Percentiles rank a stretch among this genome's conserved stretches.
Evolutionary conservation across 805 yeast genomes (phyloP).

Genomic region (Hyphopichia homilentoma): DNA sequence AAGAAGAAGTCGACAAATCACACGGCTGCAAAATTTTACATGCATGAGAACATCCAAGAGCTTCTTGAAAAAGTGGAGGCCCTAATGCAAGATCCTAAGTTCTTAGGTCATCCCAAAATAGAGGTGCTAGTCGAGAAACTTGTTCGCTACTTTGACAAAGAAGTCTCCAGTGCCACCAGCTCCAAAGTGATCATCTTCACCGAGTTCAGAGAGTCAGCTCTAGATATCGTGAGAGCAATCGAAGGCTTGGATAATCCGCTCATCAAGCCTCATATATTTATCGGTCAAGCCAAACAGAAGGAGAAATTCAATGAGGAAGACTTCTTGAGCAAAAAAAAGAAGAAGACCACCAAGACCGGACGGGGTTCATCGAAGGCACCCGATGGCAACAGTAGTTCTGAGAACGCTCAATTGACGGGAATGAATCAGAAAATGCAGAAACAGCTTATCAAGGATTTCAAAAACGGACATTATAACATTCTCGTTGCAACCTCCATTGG

Average conservation of each 20-base stretch:
- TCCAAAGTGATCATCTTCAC: constrained; percentile 86
- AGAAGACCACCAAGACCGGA: constrained; percentile 25
- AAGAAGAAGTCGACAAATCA: constrained; percentile 60
- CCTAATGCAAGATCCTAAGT: constrained; percentile 32
- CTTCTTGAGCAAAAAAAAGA: constrained; percentile 40
- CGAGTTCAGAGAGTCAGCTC: constrained; percentile 84
- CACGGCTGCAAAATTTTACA: constrained; percentile 58
- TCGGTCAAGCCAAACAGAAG: constrained; percentile 83
- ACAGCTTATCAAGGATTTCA: constrained; percentile 70
- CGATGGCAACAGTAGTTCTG: constrained; percentile 57
- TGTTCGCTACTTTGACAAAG: constrained; percentile 51
- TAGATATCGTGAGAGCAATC: constrained; percentile 71
- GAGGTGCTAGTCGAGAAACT: constrained; percentile 57
- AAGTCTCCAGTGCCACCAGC: constrained; percentile 33
- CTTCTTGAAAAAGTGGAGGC: constrained; percentile 45
- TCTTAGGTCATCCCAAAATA: constrained; percentile 70
- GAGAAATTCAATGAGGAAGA: constrained; percentile 62
- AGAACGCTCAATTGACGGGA: constrained; percentile 72
- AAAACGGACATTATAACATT: constrained; percentile 67
- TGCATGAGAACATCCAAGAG: constrained; percentile 43
- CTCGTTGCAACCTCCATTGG: constrained; percentile 96
- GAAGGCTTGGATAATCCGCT: constrained; percentile 29
- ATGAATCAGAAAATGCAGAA: constrained; percentile 91
- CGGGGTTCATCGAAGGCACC: too few relatives aligned
- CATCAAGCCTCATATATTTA: constrained; percentile 76